Evolutionary conservation across 1,284 basidiomycete species (phyloP).

Genomic region (Trametes pubescens): DNA sequence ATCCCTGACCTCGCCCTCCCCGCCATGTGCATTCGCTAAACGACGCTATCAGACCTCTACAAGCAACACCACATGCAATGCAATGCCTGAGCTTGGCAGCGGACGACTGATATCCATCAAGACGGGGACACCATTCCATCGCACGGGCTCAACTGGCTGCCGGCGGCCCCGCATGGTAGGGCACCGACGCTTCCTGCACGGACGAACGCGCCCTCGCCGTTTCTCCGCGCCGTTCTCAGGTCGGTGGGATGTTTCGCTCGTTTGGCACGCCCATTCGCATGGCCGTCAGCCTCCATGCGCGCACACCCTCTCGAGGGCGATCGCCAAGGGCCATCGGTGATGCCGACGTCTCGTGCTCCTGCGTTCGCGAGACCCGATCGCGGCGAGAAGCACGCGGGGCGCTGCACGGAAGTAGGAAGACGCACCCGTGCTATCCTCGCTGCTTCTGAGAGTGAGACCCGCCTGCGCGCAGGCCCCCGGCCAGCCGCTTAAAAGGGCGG

Average conservation of each 20-base stretch:
- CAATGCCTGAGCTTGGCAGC: conserved; percentile 1
- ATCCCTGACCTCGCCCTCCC: neutral
- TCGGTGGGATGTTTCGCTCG: conserved; percentile 4
- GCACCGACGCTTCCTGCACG: neutral
- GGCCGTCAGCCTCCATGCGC: conserved; percentile 12
- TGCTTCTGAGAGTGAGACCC: conserved; percentile 1
- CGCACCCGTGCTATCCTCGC: conserved; percentile 2
- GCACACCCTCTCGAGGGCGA: neutral
- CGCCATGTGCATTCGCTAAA: neutral
- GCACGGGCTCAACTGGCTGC: neutral
- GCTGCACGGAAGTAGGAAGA: conserved; percentile 16
- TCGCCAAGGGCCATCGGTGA: conserved; percentile 1
- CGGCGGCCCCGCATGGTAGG: conserved; percentile 4
- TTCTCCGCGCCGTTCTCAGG: conserved; percentile 28
- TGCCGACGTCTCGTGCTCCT: conserved; percentile 11
- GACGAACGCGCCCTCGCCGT: neutral
- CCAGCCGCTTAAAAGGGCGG: conserved; percentile 19
- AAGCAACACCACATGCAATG: neutral
- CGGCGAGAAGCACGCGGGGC: conserved; percentile 22
- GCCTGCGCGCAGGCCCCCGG: too few relatives aligned
- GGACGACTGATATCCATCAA: neutral
- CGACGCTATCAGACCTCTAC: neutral
- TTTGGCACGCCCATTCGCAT: conserved; percentile 24
- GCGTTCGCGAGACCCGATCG: conserved; percentile 2
- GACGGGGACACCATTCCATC: conserved; percentile 1